phyloP scores from a whole-genome alignment of 2,329 filamentous ascomycete species.

The Plectosphaerella cucumerina region DNA sequence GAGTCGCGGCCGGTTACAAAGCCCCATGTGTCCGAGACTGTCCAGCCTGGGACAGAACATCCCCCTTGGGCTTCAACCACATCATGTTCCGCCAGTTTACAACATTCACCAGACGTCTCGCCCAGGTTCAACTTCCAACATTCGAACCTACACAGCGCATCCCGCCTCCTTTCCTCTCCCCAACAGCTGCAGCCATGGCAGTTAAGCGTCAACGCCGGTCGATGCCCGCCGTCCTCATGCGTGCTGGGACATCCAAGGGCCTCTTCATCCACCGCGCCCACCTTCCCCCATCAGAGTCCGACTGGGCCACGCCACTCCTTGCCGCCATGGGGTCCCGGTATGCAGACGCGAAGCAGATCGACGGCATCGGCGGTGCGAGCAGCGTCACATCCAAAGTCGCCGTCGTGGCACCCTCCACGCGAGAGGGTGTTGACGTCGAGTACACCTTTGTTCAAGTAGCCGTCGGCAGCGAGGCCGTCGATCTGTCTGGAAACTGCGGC shows the following conservation, averaged over 20 bases:
- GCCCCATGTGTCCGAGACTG: too few species aligned
- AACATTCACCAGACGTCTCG: neutral
- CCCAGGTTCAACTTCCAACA: too few species aligned
- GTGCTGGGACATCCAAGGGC: conserved; percentile 60
- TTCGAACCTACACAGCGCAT: too few species aligned
- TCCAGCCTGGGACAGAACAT: too few species aligned
- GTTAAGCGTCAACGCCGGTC: conserved; percentile 10
- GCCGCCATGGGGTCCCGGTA: conserved; percentile 51
- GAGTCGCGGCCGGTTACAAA: too few species aligned
- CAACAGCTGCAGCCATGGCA: conserved; percentile 2
- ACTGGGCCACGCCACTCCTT: conserved; percentile 50
- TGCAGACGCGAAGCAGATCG: conserved; percentile 52
- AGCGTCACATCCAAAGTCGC: conserved; percentile 60
- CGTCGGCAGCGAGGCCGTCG: conserved; percentile 47
- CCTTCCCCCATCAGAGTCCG: conserved; percentile 38
- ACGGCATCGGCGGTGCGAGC: conserved; percentile 58
- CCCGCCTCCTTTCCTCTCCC: neutral
- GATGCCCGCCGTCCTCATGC: conserved; percentile 53
- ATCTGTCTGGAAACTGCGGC: conserved; percentile 57
- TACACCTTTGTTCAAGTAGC: conserved; percentile 59
- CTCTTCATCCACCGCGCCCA: conserved; percentile 52
- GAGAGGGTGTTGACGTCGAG: conserved; percentile 46
- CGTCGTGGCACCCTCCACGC: conserved; percentile 42
- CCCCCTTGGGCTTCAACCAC: too few species aligned
- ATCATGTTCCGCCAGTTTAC: neutral